These are phyloP conservation scores for Lipomyces mesembrius DNA, from an alignment of 805 yeast species.

Conservation along the genomic window DNA sequence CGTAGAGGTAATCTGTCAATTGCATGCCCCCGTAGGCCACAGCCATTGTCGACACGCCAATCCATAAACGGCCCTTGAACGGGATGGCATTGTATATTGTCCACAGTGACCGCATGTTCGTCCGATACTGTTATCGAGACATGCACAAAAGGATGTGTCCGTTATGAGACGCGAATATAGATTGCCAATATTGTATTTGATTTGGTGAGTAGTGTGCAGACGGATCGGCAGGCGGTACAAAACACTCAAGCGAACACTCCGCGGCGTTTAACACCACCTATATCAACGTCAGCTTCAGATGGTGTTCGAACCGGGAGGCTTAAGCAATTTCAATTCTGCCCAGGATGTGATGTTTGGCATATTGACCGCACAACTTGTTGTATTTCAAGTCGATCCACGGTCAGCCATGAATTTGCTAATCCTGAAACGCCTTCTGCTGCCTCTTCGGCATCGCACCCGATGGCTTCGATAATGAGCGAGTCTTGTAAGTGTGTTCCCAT, in stretches of 20 bases:
- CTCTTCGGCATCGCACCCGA: not conserved
- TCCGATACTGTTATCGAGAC: not conserved
- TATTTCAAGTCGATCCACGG: not conserved
- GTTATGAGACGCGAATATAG: no score
- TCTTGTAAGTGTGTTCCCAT: not conserved
- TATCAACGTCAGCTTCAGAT: no score
- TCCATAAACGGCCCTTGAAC: conserved; percentile 36
- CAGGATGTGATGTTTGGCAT: not conserved
- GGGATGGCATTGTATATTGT: conserved; percentile 36
- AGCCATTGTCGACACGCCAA: conserved; percentile 38
- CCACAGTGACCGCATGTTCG: conserved; percentile 35
- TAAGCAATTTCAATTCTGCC: no score
- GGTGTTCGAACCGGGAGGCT: no score
- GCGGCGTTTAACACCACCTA: no score
- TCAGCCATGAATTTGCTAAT: not conserved
- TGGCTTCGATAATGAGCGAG: not conserved
- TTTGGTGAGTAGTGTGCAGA: no score
- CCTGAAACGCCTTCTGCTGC: not conserved
- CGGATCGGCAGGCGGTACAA: no score
- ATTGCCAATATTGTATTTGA: no score
- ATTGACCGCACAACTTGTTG: not conserved
- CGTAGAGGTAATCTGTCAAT: conserved; percentile 31
- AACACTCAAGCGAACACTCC: no score
- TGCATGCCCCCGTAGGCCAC: conserved; percentile 44
- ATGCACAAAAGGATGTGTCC: not conserved